These are phyloP conservation scores for Polyporus tsugae DNA, from an alignment of 1,284 basidiomycete species.

Conservation along the genomic window DNA sequence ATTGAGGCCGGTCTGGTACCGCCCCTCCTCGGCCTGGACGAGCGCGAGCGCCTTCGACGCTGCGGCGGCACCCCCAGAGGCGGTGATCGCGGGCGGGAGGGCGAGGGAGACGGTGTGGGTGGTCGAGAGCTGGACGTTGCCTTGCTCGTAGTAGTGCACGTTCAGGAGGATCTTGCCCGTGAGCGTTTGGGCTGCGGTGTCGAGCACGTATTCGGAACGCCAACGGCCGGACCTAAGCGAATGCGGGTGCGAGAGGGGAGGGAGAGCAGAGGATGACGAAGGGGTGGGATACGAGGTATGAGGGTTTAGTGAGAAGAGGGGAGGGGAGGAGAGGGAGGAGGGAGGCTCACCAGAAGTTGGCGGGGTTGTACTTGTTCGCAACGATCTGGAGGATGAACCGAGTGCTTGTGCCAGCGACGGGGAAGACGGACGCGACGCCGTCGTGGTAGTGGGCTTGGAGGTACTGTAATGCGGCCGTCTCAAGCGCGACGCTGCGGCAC, in stretches of 20 bases:
- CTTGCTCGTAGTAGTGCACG: slow-evolving; percentile 97
- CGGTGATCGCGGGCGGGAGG: slow-evolving; percentile 64
- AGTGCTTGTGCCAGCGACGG: slow-evolving; percentile 50
- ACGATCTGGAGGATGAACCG: slow-evolving; percentile 84
- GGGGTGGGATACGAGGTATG: background rate
- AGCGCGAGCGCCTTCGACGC: slow-evolving; percentile 82
- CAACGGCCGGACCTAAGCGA: slow-evolving; percentile 86
- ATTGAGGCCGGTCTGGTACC: slow-evolving; percentile 80
- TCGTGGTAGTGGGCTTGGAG: slow-evolving; percentile 81
- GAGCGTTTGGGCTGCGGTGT: slow-evolving; percentile 63
- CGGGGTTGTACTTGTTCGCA: slow-evolving; percentile 92
- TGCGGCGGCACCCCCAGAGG: slow-evolving; percentile 60
- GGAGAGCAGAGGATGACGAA: background rate
- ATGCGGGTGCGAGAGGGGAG: background rate
- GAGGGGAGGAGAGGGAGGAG: slow-evolving; percentile 5
- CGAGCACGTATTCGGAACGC: slow-evolving; percentile 81
- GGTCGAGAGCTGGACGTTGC: slow-evolving; percentile 91
- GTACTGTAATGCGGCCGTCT: slow-evolving; percentile 74
- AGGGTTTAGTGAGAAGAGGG: background rate
- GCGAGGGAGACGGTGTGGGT: slow-evolving; percentile 71
- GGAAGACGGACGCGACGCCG: slow-evolving; percentile 77
- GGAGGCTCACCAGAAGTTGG: slow-evolving; percentile 84
- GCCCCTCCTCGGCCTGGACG: slow-evolving; percentile 80
- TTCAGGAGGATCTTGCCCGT: slow-evolving; percentile 79
- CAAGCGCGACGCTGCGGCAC: slow-evolving; percentile 66